Evolutionary conservation across 2,329 filamentous ascomycete species (phyloP), one percentile per base, ranked within the genome.

Genomic region (Cephalotrichum gorgonifer): DNA sequence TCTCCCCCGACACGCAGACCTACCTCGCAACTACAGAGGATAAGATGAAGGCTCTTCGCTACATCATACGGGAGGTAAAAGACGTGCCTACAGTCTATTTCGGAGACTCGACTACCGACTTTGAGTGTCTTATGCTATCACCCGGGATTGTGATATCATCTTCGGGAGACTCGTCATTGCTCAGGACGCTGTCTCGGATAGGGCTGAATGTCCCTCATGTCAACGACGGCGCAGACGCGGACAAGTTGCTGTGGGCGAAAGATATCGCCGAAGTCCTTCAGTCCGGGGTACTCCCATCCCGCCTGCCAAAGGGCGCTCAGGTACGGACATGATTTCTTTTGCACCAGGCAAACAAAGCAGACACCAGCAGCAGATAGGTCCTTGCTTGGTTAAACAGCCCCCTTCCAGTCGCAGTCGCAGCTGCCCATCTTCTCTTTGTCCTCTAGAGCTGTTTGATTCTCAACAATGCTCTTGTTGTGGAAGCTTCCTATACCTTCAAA

Each of bases 61-160:
- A 43, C 28, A 49, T 49, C 6, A 56, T 56, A n/a, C 43, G 44
- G 7, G 53, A 57, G 4, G 53, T 50, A 1, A 49, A 54, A 49
- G 28, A 9, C 22, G 23, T 12, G 15, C 41, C 47, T 4, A 56
- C 65, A n/a, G 58, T 76, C n/a, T 81, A 80, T 61, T 71, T 79
- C 57, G 77, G 77, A 7, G 77, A 81, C 57, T 78, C 76, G 26
- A 68, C 68, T 2, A 79, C 76, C 2, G 77, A 81, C 57, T 59
- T 80, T 50, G 70, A 73, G 56, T 80, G 76, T 51, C 59, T 81
- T 33, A 54, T 77, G 4, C 57, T 60, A 22, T 60, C 58, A 2
- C 60, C 63, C 6, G 77, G 75, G 4, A 60, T 79, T 22, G 68
- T 74, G 39, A 65, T 81, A 15, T 49, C 39, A 2, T 26, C 39